phyloP scores from a whole-genome alignment of 306 rosid genomes.

The Citrullus mucosospermus region DNA sequence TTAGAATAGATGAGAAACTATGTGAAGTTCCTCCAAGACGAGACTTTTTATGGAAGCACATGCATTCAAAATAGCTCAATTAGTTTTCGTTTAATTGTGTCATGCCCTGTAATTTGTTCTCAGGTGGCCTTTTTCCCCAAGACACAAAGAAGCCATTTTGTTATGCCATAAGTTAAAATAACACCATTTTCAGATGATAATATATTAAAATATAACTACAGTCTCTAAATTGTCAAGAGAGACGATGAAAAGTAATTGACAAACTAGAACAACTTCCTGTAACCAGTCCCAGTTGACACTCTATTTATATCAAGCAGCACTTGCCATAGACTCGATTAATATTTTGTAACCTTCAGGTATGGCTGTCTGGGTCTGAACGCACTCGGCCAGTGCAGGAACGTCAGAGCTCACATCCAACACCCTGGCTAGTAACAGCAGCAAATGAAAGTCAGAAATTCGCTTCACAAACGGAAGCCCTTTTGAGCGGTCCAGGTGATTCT shows the following conservation, averaged over 20 bases:
- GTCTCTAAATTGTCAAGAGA: neutral
- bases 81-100: no score
- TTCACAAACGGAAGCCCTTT: conserved; percentile 68
- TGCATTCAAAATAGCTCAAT: no score
- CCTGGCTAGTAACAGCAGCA: conserved; percentile 60
- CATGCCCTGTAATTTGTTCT: no score
- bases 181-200: neutral
- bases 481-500: conserved; percentile 64
- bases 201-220: neutral
- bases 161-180: neutral
- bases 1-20: no score
- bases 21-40: no score
- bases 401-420: conserved; percentile 53
- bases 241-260: neutral
- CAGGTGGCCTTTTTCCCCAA: neutral
- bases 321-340: conserved; percentile 86
- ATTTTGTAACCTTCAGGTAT: conserved; percentile 89
- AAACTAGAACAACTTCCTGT: neutral
- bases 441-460: conserved; percentile 84
- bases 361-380: conserved; percentile 59
- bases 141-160: neutral
- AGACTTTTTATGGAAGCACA: no score
- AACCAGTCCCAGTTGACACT: neutral
- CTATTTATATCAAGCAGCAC: conserved; percentile 22
- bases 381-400: conserved; percentile 76